Percentiles rank a stretch among this genome's conserved stretches.
Evolutionary conservation across 306 rosid species (phyloP).

Genomic region (Acacia crassicarpa): DNA sequence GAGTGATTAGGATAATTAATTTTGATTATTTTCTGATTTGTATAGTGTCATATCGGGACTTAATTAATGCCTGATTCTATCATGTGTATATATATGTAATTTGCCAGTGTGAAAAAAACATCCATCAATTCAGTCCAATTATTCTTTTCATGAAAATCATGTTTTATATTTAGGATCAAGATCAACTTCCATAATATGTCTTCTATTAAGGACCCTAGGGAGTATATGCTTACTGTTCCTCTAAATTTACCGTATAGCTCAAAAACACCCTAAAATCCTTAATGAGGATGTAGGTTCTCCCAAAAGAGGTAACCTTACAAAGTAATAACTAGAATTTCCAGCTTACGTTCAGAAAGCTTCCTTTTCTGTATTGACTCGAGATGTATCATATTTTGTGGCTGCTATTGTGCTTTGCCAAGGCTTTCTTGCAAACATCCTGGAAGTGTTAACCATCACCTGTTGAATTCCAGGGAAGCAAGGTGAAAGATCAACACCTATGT

Average conservation of each 20-base stretch:
- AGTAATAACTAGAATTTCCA: background rate
- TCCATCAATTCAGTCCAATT: too few relatives aligned
- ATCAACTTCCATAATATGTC: too few relatives aligned
- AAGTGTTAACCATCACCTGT: slow-evolving; percentile 8
- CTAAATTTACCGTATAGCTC: slow-evolving; percentile 2
- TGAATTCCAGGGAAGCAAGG: slow-evolving; percentile 18
- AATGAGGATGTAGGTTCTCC: background rate
- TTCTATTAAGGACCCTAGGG: too few relatives aligned
- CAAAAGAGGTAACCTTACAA: background rate
- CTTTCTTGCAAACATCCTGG: slow-evolving; percentile 10
- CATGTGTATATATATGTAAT: too few relatives aligned
- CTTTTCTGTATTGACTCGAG: background rate
- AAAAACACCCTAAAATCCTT: slow-evolving; percentile 4
- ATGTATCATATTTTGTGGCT: background rate
- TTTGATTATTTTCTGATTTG: too few relatives aligned
- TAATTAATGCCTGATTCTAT: too few relatives aligned
- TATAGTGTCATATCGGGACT: too few relatives aligned
- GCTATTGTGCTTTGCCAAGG: background rate
- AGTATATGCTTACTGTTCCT: background rate
- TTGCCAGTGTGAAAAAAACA: too few relatives aligned
- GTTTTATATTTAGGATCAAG: too few relatives aligned
- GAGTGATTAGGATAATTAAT: too few relatives aligned
- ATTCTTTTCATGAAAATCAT: too few relatives aligned
- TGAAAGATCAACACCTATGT: slow-evolving; percentile 1
- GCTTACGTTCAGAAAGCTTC: slow-evolving; percentile 10